phyloP scores from a whole-genome alignment of 164 flowering plant species.

The Malania oleifera region DNA sequence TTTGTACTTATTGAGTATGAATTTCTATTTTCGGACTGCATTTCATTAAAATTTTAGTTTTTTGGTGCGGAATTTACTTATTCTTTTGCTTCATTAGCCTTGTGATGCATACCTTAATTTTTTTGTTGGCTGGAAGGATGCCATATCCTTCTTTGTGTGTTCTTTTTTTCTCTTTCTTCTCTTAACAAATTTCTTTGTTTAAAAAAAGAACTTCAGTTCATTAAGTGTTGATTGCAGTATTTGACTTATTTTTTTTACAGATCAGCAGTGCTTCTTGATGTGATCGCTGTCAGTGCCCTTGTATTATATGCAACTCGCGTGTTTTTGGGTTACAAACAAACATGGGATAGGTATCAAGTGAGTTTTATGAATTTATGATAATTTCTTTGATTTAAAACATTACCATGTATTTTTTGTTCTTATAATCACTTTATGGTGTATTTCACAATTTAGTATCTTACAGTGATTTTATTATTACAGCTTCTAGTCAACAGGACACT shows the following conservation, averaged over 20 bases:
- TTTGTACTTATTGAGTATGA: too few relatives aligned
- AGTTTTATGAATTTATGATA: conserved; percentile 17
- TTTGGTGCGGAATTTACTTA: too few relatives aligned
- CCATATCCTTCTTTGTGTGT: too few relatives aligned
- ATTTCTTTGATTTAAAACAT: not conserved
- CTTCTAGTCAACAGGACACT: conserved; percentile 87
- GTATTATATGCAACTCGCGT: conserved; percentile 66
- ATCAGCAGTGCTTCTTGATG: conserved; percentile 83
- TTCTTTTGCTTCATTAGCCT: too few relatives aligned
- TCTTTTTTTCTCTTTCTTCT: too few relatives aligned
- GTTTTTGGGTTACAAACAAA: conserved; percentile 90
- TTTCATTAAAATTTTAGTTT: too few relatives aligned
- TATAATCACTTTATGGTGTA: not conserved
- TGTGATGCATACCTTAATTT: too few relatives aligned
- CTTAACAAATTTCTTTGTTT: not conserved
- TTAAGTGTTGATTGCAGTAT: not conserved
- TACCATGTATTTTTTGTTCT: not conserved
- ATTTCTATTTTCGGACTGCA: too few relatives aligned
- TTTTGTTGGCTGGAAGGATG: too few relatives aligned
- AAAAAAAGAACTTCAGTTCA: too few relatives aligned
- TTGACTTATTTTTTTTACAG: conserved; percentile 31
- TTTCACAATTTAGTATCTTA: not conserved
- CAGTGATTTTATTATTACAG: conserved; percentile 31
- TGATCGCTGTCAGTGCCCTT: conserved; percentile 73
- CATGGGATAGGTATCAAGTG: conserved; percentile 97